Evolutionary conservation across 768 basidiomycete species (phyloP), one percentile per base, ranked within the genome.

Genomic region (Asterophora lycoperdoides): DNA sequence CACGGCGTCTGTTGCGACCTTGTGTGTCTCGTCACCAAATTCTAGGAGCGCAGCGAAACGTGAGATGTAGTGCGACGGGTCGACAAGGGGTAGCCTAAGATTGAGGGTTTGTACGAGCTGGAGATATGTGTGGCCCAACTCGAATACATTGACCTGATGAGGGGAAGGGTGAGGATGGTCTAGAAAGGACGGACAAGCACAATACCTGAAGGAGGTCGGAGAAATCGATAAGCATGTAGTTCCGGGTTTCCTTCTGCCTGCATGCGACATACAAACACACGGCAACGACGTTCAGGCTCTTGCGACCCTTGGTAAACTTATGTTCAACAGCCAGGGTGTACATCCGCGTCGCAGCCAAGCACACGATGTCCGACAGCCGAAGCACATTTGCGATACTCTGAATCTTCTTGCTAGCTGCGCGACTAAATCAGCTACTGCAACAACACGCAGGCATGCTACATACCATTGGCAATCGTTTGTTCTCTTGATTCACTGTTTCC

Each of bases 181-280:
- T 9, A 32, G 19, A 32, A 35, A 46, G 19, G n/a, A 39, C 5
- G 30, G 23, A 13, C 30, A 32, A 18, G 37, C 38, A 41, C 34
- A 23, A 53, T 56, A 88, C 94, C 73, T 92, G 88, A 3, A 99
- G 78, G 34, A 94, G 74, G 63, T 98, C 95, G n/a, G 92, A 92
- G 60, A 99, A 98, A 69, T 99, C 96, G 54, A 99, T 98, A 19
- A 99, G 81, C 96, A 98, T 98, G 65, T 94, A 90, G 48, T 86
- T 91, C 44, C 86, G 71, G 0, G 90, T 92, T 67, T 95, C 90
- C 59, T 87, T 89, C 67, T 93, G 85, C 51, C 95, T 69, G 63
- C 93, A 95, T 3, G 93, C 91, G 36, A 95, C 82, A 62, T 99
- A 98, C 39, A 98, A 77, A 64, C 96, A 99, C 35, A 94, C 89